Evolutionary conservation across 2,329 filamentous ascomycete species (phyloP).

Genomic region (Alternaria novae-zelandiae): DNA sequence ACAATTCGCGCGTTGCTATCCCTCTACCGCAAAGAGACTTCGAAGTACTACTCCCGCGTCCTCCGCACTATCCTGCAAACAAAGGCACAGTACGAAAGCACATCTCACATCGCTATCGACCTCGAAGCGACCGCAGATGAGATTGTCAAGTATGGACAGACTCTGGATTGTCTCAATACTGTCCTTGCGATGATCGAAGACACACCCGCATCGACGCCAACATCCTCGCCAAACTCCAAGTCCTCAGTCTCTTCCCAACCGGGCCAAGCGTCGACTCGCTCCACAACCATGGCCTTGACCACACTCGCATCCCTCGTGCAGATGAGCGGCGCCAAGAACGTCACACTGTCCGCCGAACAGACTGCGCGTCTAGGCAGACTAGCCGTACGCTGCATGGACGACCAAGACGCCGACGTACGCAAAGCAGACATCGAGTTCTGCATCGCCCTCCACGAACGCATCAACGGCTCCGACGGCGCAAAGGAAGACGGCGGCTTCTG

Average conservation of each 20-base stretch:
- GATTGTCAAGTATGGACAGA: constrained; percentile 70
- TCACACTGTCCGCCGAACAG: constrained; percentile 40
- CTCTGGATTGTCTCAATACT: constrained; percentile 57
- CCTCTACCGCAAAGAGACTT: constrained; percentile 69
- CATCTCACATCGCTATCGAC: constrained; percentile 75
- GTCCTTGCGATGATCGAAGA: constrained; percentile 48
- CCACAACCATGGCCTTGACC: constrained; percentile 49
- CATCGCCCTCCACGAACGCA: constrained; percentile 68
- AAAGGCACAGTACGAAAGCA: constrained; percentile 70
- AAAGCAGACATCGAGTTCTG: constrained; percentile 84
- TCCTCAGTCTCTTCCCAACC: constrained; percentile 40
- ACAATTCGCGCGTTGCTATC: constrained; percentile 76
- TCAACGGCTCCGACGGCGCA: constrained; percentile 36
- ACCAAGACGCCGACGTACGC: constrained; percentile 50
- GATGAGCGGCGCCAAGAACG: constrained; percentile 40
- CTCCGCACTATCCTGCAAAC: constrained; percentile 71
- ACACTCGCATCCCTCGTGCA: constrained; percentile 48
- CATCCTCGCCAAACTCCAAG: constrained; percentile 38
- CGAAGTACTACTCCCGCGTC: constrained; percentile 70
- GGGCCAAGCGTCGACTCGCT: constrained; percentile 32
- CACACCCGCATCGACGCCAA: constrained; percentile 31
- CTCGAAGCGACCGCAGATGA: constrained; percentile 77
- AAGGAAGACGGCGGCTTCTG: constrained; percentile 64
- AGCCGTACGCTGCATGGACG: constrained; percentile 48
- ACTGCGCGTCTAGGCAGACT: constrained; percentile 47